phyloP scores from a whole-genome alignment of 306 rosid genomes.

The Datisca glomerata region DNA sequence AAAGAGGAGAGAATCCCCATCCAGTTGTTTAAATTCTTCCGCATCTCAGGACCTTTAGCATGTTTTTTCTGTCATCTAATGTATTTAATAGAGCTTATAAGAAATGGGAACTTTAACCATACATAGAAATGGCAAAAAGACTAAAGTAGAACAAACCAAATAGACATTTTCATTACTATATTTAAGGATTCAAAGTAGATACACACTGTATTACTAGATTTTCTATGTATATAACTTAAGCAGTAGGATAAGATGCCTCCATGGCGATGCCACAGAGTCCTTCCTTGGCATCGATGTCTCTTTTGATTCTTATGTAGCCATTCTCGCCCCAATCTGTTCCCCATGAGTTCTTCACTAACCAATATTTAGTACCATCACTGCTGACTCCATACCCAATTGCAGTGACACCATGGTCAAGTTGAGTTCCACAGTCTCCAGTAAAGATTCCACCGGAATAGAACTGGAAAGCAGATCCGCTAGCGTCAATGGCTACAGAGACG shows the following conservation, averaged over 20 bases:
- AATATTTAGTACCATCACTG: constrained; percentile 59
- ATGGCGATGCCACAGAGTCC: constrained; percentile 50
- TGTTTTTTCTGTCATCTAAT: too few relatives aligned
- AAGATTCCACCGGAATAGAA: constrained; percentile 51
- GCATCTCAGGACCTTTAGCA: too few relatives aligned
- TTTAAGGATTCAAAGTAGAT: too few relatives aligned
- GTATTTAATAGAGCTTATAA: too few relatives aligned
- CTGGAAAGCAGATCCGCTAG: not conserved
- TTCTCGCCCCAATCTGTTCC: constrained; percentile 78
- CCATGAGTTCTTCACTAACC: constrained; percentile 84
- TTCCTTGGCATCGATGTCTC: constrained; percentile 21
- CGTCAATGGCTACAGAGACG: constrained; percentile 1
- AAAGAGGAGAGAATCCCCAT: too few relatives aligned
- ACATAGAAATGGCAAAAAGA: too few relatives aligned
- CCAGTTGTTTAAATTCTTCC: too few relatives aligned
- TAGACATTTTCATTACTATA: too few relatives aligned
- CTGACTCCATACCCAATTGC: constrained; percentile 69
- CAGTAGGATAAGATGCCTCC: constrained; percentile 65
- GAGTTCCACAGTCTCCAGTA: constrained; percentile 50
- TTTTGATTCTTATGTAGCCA: constrained; percentile 66
- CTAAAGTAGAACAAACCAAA: too few relatives aligned
- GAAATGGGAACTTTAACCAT: too few relatives aligned
- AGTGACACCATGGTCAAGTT: constrained; percentile 71
- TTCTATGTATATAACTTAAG: not conserved
- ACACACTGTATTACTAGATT: too few relatives aligned